These are phyloP conservation scores for Anisodus acutangulus DNA, from an alignment of 257 asterid genomes.

Conservation along the genomic window DNA sequence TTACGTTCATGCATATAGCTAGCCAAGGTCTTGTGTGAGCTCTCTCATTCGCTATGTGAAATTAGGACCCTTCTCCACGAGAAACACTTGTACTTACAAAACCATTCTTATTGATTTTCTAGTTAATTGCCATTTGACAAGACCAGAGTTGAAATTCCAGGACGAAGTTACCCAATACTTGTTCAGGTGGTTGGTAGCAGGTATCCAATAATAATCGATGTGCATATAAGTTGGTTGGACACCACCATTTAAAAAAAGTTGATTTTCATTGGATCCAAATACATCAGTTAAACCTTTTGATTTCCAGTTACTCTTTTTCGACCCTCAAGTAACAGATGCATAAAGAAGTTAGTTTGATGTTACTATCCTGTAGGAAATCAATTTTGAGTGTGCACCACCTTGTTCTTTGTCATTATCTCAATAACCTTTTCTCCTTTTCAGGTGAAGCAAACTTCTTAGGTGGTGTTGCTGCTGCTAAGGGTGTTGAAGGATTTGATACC, in stretches of 20 bases:
- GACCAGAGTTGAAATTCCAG: no score
- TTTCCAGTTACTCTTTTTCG: background rate
- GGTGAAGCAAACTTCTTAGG: slow-evolving; percentile 97
- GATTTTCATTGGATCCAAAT: background rate
- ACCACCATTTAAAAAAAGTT: no score
- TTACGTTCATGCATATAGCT: slow-evolving; percentile 10
- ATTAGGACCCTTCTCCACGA: background rate
- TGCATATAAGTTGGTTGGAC: no score
- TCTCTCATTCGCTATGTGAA: background rate
- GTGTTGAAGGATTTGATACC: slow-evolving; percentile 78
- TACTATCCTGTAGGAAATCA: background rate
- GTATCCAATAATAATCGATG: no score
- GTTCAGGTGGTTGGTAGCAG: no score
- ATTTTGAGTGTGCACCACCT: background rate
- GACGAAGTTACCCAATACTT: no score
- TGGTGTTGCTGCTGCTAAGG: slow-evolving; percentile 91
- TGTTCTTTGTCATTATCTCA: slow-evolving; percentile 23
- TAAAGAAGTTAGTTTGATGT: background rate
- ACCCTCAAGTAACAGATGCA: background rate
- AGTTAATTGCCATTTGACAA: no score
- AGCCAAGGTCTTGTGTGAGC: background rate
- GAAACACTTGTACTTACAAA: background rate
- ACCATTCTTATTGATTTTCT: background rate
- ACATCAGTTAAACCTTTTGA: background rate
- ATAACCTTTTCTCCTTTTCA: slow-evolving; percentile 33